A percentile compares a stretch with the other conserved stretches of the same genome.
These are phyloP conservation scores for Arthroderma sp. DNA, from an alignment of 2,329 filamentous ascomycete genomes.

Conservation along the genomic window DNA sequence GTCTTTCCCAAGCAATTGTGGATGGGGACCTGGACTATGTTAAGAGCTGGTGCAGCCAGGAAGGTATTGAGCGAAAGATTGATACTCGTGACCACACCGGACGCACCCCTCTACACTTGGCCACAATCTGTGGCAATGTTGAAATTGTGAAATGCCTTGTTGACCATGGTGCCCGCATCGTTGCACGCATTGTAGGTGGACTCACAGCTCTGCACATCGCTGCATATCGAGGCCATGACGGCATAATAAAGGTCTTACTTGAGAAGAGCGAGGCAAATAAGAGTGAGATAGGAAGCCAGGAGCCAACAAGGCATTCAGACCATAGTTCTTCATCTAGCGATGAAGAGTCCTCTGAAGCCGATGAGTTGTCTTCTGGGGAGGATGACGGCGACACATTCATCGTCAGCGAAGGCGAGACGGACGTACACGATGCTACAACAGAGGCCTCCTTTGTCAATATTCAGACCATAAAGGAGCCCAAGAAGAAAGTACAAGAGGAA, in stretches of 20 bases:
- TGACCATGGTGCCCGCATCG: slow-evolving; percentile 57
- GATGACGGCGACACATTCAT: slow-evolving; percentile 9
- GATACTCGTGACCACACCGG: slow-evolving; percentile 41
- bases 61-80: slow-evolving; percentile 46
- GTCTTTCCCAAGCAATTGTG: slow-evolving; percentile 69
- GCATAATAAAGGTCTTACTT: slow-evolving; percentile 59
- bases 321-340: slow-evolving; percentile 34
- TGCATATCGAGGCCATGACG: slow-evolving; percentile 51
- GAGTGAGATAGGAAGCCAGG: slow-evolving; percentile 4
- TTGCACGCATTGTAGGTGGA: slow-evolving; percentile 64
- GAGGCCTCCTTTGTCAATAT: slow-evolving; percentile 53
- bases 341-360: slow-evolving; percentile 42
- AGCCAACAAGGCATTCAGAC: neutral
- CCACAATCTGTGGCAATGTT: neutral
- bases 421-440: slow-evolving; percentile 30
- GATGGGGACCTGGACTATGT: slow-evolving; percentile 59
- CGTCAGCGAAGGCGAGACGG: slow-evolving; percentile 11
- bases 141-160: slow-evolving; percentile 44
- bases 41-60: slow-evolving; percentile 54
- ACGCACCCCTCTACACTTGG: slow-evolving; percentile 3
- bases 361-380: slow-evolving; percentile 7
- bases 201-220: slow-evolving; percentile 73
- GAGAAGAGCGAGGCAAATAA: slow-evolving; percentile 47
- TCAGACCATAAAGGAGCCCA: slow-evolving; percentile 27
- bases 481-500: slow-evolving; percentile 17